These are phyloP conservation scores for Fusarium phyllophilum DNA, from an alignment of 2,329 filamentous ascomycete species.

Conservation along the genomic window DNA sequence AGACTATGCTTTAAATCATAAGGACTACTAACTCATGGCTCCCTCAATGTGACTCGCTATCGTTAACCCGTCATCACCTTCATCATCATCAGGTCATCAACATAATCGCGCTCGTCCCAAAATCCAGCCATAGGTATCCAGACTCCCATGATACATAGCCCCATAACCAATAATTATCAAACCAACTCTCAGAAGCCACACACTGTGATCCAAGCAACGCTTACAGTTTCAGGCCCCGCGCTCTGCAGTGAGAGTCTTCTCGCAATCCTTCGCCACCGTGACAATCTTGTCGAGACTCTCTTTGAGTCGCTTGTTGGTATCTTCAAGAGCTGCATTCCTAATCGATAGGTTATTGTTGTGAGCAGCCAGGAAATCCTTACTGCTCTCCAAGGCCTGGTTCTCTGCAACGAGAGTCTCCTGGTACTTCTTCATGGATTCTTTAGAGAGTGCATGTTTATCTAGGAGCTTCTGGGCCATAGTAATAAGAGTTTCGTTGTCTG, in stretches of 20 bases:
- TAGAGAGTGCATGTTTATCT: not conserved
- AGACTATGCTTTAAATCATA: fast-evolving
- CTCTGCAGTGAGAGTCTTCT: no score
- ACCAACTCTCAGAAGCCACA: no score
- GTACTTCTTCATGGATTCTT: fast-evolving
- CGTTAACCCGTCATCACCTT: not conserved
- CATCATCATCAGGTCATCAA: fast-evolving
- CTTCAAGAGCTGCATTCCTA: not conserved
- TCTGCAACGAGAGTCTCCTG: not conserved
- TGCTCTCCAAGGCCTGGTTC: not conserved
- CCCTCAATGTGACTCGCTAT: fast-evolving
- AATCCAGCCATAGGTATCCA: fast-evolving
- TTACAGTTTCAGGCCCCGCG: no score
- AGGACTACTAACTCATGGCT: fast-evolving
- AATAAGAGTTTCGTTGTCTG: not conserved
- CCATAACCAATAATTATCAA: fast-evolving
- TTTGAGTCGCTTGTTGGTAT: not conserved
- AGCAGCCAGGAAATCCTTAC: not conserved
- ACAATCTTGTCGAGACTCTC: not conserved
- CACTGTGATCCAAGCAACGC: no score
- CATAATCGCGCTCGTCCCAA: fast-evolving
- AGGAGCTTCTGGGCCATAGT: not conserved
- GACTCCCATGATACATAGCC: fast-evolving
- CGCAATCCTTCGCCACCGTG: not conserved
- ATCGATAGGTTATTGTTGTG: no score